Base-by-base conservation (phyloP, 768 basidiomycete species). In the Chalciporus sphaerocephalus region DNA sequence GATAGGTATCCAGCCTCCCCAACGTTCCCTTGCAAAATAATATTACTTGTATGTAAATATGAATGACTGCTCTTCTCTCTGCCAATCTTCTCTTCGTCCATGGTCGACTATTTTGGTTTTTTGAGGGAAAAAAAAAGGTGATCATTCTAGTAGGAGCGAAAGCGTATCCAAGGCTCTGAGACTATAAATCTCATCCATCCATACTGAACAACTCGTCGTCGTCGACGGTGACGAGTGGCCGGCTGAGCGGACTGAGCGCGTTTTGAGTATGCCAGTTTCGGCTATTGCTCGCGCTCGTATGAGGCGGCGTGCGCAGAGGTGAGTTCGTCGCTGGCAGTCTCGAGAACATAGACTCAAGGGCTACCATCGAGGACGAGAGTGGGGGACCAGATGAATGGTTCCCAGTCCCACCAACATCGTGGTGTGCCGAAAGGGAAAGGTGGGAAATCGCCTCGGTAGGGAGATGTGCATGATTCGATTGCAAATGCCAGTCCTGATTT, bases 181-280 rank as follows among this genome's bases (percentile, higher is more conserved):
- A n/a, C n/a, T n/a, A n/a, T n/a, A n/a, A n/a, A n/a, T n/a, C 24
- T 67, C 58, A 74, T 42, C 70, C 70, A 51, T 87, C 85, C 80
- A 87, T 81, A 56, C 71, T 72, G 61, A 89, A 89, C 59, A 88
- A 62, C 57, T 84, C 85, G 59, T 85, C 83, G 49, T 85, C 74
- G 46, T 73, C 78, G 25, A 70, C 70, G n/a, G 74, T 78, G 24
- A 74, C 66, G 34, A 80, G 76, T 4, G 83, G 80, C 44, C 78
- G 69, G 55, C 80, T 79, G 46, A 85, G 66, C 42, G 83, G 83
- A 58, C 83, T 85, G 55, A 75, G 60, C 34, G 75, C 68, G 38
- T 60, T 59, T 40, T 66, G 55, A 8, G 58, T 40, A 35, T 72
- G 65, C 65, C 68, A 76, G 43, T 59, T 61, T 30, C 72, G 60